Evolutionary conservation across 257 asterid genomes (phyloP), one percentile per base, ranked within the genome.

Genomic region (Petrea volubilis): DNA sequence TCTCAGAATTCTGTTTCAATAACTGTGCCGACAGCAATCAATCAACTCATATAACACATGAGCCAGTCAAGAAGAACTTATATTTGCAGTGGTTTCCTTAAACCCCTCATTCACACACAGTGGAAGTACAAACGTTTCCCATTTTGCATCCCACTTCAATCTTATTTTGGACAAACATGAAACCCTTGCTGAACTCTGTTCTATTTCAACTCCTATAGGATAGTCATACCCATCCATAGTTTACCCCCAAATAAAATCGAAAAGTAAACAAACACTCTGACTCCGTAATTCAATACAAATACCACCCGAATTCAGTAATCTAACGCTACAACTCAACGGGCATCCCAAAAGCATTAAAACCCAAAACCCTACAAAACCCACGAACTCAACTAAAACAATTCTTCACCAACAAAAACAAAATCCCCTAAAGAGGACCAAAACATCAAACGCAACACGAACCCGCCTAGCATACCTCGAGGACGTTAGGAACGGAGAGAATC

Each of bases 401-500:
- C 27, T 60, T 10, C 25, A 47, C 51, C 4, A 31, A 2, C 46
- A 6, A 53, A 61, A 53, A 7, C 0, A 6, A 0, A 9, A 28
- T n/a, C n/a, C n/a, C n/a, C n/a, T n/a, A n/a, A n/a, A n/a, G 1
- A 15, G 31, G 51, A 29, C 47, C 17, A 33, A 1, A 3, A 33
- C 25, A 9, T 17, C 7, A 11, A 41, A 36, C 40, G 27, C 28
- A 28, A 60, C 68, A 61, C 29, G 40, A 38, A 44, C 25, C 55
- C 52, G 44, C 0, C 59, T 24, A 6, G 56, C 4, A 36, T 47
- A 94, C 97, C 98, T 91, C 80, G 1, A 76, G 63, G 65, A 94
- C 76, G 69, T 18, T 88, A n/a, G 96, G 86, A 55, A 88, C 84
- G 12, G 93, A 63, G 67, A 94, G 90, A 83, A 94, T 87, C 85